These are phyloP conservation scores for Mortierella sp. DNA, from an alignment of 371 early-diverging fungal genomes.

Conservation along the genomic window DNA sequence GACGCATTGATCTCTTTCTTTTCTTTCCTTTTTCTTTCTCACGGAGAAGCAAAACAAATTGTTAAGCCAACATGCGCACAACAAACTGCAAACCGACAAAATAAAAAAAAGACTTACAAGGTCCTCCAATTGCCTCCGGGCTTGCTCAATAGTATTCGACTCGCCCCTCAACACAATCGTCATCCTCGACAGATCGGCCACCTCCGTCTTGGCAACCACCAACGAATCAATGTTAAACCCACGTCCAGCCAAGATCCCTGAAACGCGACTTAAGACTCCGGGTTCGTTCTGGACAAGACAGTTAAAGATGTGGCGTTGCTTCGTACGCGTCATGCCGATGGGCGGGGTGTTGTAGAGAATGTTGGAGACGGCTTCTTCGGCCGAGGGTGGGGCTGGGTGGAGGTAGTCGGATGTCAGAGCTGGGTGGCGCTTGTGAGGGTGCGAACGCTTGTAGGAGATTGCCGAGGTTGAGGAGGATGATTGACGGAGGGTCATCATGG, in stretches of 20 bases:
- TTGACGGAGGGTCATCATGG: conserved; percentile 32
- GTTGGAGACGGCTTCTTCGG: conserved; percentile 91
- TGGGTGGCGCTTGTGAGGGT: conserved; percentile 69
- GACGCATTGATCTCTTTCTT: conserved; percentile 2
- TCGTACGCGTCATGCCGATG: conserved; percentile 57
- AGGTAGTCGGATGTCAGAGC: conserved; percentile 58
- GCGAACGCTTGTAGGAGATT: conserved; percentile 68
- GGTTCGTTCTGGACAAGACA: conserved; percentile 97
- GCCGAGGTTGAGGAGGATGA: conserved; percentile 69
- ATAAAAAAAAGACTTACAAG: conserved; percentile 64
- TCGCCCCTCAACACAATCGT: conserved; percentile 95
- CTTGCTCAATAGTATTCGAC: conserved; percentile 90
- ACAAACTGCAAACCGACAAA: not conserved
- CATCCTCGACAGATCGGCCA: conserved; percentile 93
- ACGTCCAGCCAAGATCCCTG: conserved; percentile 95
- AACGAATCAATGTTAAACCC: conserved; percentile 98
- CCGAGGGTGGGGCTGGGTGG: conserved; percentile 63
- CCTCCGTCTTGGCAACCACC: conserved; percentile 96
- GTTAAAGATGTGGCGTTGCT: conserved; percentile 89
- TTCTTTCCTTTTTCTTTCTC: conserved; percentile 1
- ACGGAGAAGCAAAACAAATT: not conserved
- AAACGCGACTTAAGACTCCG: conserved; percentile 93
- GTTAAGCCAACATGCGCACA: not conserved
- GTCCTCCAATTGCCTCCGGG: conserved; percentile 94
- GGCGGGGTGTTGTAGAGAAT: conserved; percentile 94